These are phyloP conservation scores for Syncephalastrum racemosum DNA, from an alignment of 371 early-diverging fungal genomes.

Conservation along the genomic window DNA sequence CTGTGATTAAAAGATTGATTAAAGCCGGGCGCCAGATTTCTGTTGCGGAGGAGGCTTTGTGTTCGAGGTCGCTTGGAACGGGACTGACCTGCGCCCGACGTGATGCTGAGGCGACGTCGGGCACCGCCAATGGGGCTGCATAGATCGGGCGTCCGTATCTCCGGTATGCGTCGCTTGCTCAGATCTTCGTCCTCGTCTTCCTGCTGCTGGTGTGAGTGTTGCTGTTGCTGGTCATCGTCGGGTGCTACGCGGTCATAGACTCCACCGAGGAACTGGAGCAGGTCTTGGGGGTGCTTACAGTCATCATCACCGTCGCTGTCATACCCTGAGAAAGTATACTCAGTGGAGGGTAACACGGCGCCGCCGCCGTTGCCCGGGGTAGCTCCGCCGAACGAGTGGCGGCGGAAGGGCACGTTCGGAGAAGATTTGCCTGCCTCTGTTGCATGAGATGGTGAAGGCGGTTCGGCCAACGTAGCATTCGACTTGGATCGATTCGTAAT, in stretches of 20 bases:
- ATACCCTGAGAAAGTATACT: slow-evolving; percentile 56
- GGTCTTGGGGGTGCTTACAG: slow-evolving; percentile 29
- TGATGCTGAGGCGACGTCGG: slow-evolving; percentile 19
- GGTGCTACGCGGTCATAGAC: slow-evolving; percentile 12
- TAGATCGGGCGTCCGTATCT: slow-evolving; percentile 18
- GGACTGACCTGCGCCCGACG: slow-evolving; percentile 8
- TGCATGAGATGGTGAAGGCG: slow-evolving; percentile 13
- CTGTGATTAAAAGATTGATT: slow-evolving; percentile 1
- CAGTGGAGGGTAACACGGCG: slow-evolving; percentile 46
- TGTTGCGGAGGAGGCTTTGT: slow-evolving; percentile 41
- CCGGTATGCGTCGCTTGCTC: slow-evolving; percentile 10
- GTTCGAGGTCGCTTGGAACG: slow-evolving; percentile 30
- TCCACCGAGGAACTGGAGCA: slow-evolving; percentile 42
- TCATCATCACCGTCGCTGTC: slow-evolving; percentile 64
- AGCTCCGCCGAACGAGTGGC: slow-evolving; percentile 23
- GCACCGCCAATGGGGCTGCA: slow-evolving; percentile 8
- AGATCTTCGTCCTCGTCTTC: not conserved
- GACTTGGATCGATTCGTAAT: slow-evolving; percentile 58
- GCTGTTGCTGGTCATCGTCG: slow-evolving; percentile 2
- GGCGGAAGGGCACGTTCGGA: slow-evolving; percentile 45
- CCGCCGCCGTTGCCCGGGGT: slow-evolving; percentile 15
- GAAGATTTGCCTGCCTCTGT: slow-evolving; percentile 21
- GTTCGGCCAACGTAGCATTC: slow-evolving; percentile 33
- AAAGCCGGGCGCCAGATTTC: slow-evolving; percentile 20
- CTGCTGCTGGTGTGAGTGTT: too few relatives aligned